phyloP scores from a whole-genome alignment of 768 basidiomycete genomes.

The Piloderma croceum region DNA sequence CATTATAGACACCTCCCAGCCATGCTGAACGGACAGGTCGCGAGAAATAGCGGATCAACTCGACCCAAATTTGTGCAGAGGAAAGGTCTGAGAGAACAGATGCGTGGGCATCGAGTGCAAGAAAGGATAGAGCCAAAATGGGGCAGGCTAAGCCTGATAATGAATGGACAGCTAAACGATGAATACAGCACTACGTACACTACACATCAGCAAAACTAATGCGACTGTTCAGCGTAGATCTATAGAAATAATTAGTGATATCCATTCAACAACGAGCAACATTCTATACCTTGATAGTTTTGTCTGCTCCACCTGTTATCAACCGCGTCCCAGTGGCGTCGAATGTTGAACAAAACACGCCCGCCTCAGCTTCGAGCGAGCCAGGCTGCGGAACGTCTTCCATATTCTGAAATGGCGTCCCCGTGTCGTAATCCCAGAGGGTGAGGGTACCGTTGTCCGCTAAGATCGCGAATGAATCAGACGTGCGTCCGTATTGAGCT shows the following conservation, averaged over 20 bases:
- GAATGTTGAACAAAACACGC: slow-evolving; percentile 95
- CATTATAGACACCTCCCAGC: too few relatives aligned
- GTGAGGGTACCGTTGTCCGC: slow-evolving; percentile 89
- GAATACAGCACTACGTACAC: background rate
- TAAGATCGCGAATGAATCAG: slow-evolving; percentile 23
- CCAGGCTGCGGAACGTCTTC: slow-evolving; percentile 95
- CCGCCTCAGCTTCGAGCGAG: slow-evolving; percentile 95
- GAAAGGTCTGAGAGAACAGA: too few relatives aligned
- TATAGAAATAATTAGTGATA: slow-evolving; percentile 12
- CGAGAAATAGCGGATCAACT: too few relatives aligned
- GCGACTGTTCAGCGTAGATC: slow-evolving; percentile 71
- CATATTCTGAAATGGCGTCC: slow-evolving; percentile 90
- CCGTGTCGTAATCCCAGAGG: slow-evolving; percentile 93
- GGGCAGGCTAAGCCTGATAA: too few relatives aligned
- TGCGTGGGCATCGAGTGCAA: too few relatives aligned
- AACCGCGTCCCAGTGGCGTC: slow-evolving; percentile 91
- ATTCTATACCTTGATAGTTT: slow-evolving; percentile 85
- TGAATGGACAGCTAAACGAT: background rate
- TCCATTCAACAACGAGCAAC: slow-evolving; percentile 2
- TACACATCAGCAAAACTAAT: slow-evolving; percentile 28
- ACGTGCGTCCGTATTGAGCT: background rate
- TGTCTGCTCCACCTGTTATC: slow-evolving; percentile 96
- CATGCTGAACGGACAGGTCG: too few relatives aligned
- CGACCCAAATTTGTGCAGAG: too few relatives aligned
- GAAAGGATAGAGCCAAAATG: too few relatives aligned